Percentiles rank a stretch among this genome's conserved stretches.
These are phyloP conservation scores for Aspergillus caelatus DNA, from an alignment of 2,329 filamentous ascomycete genomes.

Conservation along the genomic window DNA sequence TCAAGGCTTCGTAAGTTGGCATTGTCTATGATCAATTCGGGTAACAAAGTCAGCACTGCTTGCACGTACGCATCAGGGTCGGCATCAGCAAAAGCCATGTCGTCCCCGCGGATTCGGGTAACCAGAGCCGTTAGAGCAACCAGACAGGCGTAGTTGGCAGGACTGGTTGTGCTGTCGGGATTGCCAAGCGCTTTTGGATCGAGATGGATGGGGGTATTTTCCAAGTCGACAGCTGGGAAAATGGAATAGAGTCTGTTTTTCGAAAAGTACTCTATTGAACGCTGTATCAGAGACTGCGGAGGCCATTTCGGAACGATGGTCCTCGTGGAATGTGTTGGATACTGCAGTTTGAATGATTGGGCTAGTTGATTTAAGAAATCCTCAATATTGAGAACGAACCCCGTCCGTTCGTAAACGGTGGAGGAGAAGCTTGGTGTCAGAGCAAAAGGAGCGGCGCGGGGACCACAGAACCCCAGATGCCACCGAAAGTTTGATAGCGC, in stretches of 20 bases:
- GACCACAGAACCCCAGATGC: constrained; percentile 25
- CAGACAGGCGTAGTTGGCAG: constrained; percentile 22
- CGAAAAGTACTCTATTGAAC: constrained; percentile 23
- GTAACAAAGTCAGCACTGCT: constrained; percentile 24
- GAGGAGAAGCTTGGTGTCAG: constrained; percentile 22
- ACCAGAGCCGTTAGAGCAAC: constrained; percentile 28
- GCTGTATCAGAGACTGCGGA: constrained; percentile 14
- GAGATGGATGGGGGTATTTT: background rate
- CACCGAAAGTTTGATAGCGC: constrained; percentile 23
- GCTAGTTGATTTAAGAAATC: constrained; percentile 20
- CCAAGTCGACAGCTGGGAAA: constrained; percentile 25
- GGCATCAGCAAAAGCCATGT: constrained; percentile 21
- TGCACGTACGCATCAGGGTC: constrained; percentile 28
- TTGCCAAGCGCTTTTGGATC: constrained; percentile 13
- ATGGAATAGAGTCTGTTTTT: constrained; percentile 27
- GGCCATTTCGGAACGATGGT: constrained; percentile 23
- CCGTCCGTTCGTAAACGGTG: constrained; percentile 19
- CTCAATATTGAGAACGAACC: constrained; percentile 23
- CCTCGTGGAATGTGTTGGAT: constrained; percentile 9
- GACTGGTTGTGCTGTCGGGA: constrained; percentile 12
- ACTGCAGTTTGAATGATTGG: constrained; percentile 14
- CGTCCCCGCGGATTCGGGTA: constrained; percentile 26
- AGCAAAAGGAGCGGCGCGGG: constrained; percentile 20
- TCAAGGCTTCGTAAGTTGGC: constrained; percentile 23
- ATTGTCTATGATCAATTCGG: constrained; percentile 24